Evolutionary conservation across 306 rosid genomes (phyloP), one percentile per base, ranked within the genome.

Genomic region (Canavalia ensiformis): DNA sequence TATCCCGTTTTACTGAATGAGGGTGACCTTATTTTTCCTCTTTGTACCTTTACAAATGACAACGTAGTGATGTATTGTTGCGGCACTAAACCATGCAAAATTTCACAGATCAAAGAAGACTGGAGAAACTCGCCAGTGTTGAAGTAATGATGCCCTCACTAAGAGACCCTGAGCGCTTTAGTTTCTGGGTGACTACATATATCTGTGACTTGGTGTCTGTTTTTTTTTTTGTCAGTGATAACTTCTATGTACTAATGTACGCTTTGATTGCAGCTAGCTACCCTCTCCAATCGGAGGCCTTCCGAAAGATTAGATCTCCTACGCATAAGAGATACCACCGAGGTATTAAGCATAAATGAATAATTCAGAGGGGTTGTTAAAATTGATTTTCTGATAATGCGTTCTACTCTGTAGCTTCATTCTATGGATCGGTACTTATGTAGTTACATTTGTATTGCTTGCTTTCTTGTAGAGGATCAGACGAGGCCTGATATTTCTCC

Each of bases 71-170:
- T 68, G 25, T 11, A 62, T 51, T 78, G 11, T 54, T 64, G 29
- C 67, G 12, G 12, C 75, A 60, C 81, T 81, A 65, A 55, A 76
- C 68, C 55, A 28, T 4, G 45, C 41, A 41, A 44, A 68, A 82
- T 81, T 35, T 58, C 56, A 25, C 92, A 93, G 98, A 90, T 90
- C 92, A 52, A 82, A 91, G 96, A 86, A 89, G 80, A 84, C 88
- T 87, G 2, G 99, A 95, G 87, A 89, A 77, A 89, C 90, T 95
- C 80, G 76, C 83, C 33, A 88, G 86, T 42, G 71, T 88, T 58
- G 99, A 95, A 89, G 90, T 76, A 3, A 91, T 92, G 98, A 95
- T 87, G 93, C 99, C 99, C 59, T 71, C 97, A 29, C 72, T 76
- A 1, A 89, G 62, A 77, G 96, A 95, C 81, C 98, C 98, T 6